Percentiles rank a stretch among this genome's conserved stretches.
These are phyloP conservation scores for Mycogone perniciosa DNA, from an alignment of 2,329 filamentous ascomycete genomes.

Conservation along the genomic window DNA sequence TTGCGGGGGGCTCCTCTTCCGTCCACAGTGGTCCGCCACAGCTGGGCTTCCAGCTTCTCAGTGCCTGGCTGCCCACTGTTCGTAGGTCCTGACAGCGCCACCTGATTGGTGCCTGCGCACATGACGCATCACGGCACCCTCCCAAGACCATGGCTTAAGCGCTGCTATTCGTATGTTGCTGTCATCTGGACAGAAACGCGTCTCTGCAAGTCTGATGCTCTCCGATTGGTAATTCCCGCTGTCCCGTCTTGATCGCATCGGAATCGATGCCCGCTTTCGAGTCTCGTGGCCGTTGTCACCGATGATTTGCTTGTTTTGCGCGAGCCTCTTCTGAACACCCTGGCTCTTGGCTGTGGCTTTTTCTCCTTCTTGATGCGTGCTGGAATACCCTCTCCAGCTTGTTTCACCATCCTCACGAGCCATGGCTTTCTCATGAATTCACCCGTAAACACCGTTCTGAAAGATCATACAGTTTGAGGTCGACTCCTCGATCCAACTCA, in stretches of 20 bases:
- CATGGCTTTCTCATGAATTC: constrained; percentile 10
- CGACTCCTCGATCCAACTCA: neutral
- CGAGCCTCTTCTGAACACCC: neutral
- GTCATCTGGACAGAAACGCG: neutral
- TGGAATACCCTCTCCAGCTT: neutral
- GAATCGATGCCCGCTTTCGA: neutral
- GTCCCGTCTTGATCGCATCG: neutral
- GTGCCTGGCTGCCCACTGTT: neutral
- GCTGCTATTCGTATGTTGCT: too few relatives aligned
- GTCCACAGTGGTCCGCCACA: too few relatives aligned
- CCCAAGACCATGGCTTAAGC: neutral
- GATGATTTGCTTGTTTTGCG: constrained; percentile 3
- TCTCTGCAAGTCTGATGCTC: neutral
- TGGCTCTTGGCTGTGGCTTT: neutral
- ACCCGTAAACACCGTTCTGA: neutral
- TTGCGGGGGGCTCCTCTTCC: too few relatives aligned
- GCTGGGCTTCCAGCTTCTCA: too few relatives aligned
- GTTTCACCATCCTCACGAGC: neutral
- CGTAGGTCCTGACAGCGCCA: constrained; percentile 4
- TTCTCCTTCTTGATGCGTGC: neutral
- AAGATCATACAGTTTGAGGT: neutral
- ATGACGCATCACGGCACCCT: constrained; percentile 10
- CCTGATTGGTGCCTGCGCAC: constrained; percentile 8
- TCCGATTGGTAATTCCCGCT: neutral
- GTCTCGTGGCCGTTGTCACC: constrained; percentile 7